Conservation (phyloP, 139 green algal species). For the Microglena sp. region DNA sequence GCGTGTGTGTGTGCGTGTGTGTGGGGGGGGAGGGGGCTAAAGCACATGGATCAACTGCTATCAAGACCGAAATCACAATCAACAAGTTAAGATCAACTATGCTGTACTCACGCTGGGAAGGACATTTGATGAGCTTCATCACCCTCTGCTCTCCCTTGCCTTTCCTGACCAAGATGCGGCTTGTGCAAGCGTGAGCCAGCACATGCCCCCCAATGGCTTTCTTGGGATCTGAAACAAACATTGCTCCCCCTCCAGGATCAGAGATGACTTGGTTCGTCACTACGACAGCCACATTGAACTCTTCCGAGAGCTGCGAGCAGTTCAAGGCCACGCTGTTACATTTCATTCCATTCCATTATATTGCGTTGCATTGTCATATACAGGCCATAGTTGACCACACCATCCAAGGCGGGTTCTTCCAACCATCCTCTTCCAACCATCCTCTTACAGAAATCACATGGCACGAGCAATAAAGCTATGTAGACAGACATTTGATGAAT, state of each 20-base stretch:
- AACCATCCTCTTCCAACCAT: too few species aligned
- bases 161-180: slow-evolving; percentile 57
- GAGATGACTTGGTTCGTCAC: slow-evolving; percentile 78
- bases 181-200: slow-evolving; percentile 71
- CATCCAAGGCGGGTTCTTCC: too few species aligned
- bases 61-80: background rate
- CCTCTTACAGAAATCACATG: too few species aligned
- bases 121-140: slow-evolving; percentile 62
- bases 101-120: slow-evolving; percentile 22
- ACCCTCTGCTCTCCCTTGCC: slow-evolving; percentile 83
- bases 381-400: too few species aligned
- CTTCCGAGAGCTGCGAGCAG: slow-evolving; percentile 60
- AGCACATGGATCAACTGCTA: background rate
- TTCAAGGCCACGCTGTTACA: too few species aligned
- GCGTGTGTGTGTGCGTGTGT: too few species aligned
- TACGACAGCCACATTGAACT: slow-evolving; percentile 85
- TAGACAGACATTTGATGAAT: too few species aligned
- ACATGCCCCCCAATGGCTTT: slow-evolving; percentile 59
- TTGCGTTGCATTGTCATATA: too few species aligned
- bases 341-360: too few species aligned
- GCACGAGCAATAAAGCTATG: too few species aligned
- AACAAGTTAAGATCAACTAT: background rate
- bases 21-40: background rate
- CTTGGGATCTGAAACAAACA: slow-evolving; percentile 82
- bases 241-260: slow-evolving; percentile 62